phyloP scores from a whole-genome alignment of 179 eudicot genomes.

The Camellia oleifera region DNA sequence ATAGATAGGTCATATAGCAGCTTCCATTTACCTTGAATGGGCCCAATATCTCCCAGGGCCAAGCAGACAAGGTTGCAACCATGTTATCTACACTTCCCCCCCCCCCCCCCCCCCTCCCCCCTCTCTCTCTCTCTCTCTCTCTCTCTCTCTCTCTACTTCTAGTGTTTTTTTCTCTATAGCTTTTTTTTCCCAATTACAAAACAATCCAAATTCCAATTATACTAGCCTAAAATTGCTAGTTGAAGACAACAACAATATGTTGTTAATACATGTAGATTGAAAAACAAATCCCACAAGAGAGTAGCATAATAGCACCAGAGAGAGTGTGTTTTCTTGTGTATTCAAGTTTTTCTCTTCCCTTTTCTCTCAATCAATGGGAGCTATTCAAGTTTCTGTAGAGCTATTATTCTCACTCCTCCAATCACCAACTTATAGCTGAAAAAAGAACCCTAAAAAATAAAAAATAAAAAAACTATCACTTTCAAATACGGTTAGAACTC shows the following conservation, averaged over 20 bases:
- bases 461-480: too few species aligned
- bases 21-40: slow-evolving; percentile 12
- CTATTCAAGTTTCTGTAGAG: not conserved
- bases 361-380: not conserved
- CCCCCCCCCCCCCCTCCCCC: too few species aligned
- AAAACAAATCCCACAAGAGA: not conserved
- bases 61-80: slow-evolving; percentile 18
- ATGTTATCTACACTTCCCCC: not conserved
- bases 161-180: not conserved
- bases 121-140: too few species aligned
- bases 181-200: not conserved
- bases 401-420: not conserved
- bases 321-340: not conserved
- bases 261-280: not conserved
- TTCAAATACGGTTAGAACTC: not conserved
- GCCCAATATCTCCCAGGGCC: slow-evolving; percentile 21
- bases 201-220: not conserved
- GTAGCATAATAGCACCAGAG: not conserved
- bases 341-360: not conserved
- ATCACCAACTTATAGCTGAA: not conserved
- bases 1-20: not conserved
- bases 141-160: too few species aligned
- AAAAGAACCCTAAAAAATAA: too few species aligned
- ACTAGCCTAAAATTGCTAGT: not conserved
- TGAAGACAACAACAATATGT: too few species aligned